Percentiles rank a stretch among this genome's conserved stretches.
Evolutionary conservation across 441 rosid species (phyloP).

Genomic region (Gossypium gossypioides): DNA sequence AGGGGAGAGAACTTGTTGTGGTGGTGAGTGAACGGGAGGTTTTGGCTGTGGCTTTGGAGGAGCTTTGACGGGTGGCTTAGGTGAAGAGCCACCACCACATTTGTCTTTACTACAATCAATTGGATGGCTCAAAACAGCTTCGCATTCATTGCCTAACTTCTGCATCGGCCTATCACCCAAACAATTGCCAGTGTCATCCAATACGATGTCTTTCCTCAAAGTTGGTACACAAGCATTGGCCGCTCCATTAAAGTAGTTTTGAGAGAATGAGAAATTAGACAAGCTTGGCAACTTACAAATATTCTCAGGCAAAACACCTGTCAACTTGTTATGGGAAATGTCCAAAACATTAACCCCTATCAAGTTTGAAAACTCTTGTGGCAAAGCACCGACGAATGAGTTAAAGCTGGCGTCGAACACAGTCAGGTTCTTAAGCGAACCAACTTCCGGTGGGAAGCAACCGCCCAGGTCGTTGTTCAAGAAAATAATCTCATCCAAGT

Average conservation of each 20-base stretch:
- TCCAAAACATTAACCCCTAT: constrained; percentile 35
- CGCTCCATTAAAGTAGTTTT: constrained; percentile 53
- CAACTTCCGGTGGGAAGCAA: constrained; percentile 61
- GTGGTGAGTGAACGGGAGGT: constrained; percentile 13
- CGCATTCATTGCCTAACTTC: constrained; percentile 30
- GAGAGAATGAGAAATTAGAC: constrained; percentile 45
- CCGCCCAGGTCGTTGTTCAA: constrained; percentile 45
- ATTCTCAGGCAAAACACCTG: constrained; percentile 41
- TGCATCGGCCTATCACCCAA: constrained; percentile 45
- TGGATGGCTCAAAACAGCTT: constrained; percentile 38
- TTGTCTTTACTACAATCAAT: constrained; percentile 65
- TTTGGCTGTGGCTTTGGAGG: constrained; percentile 4
- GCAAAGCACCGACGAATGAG: constrained; percentile 40
- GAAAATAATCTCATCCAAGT: constrained; percentile 56
- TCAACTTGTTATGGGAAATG: constrained; percentile 45
- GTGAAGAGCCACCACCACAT: constrained; percentile 33
- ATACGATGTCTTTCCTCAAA: constrained; percentile 21
- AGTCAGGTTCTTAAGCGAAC: constrained; percentile 35
- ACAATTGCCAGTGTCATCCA: constrained; percentile 54
- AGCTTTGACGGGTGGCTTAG: neutral
- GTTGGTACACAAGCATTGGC: constrained; percentile 36
- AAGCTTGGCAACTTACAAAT: constrained; percentile 48
- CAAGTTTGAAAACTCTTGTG: constrained; percentile 34
- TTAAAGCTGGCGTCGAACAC: constrained; percentile 54
- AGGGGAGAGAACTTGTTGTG: too few relatives aligned